Evolutionary conservation across 495 filamentous ascomycete genomes (phyloP).

Genomic region (Usnea hakonensis): DNA sequence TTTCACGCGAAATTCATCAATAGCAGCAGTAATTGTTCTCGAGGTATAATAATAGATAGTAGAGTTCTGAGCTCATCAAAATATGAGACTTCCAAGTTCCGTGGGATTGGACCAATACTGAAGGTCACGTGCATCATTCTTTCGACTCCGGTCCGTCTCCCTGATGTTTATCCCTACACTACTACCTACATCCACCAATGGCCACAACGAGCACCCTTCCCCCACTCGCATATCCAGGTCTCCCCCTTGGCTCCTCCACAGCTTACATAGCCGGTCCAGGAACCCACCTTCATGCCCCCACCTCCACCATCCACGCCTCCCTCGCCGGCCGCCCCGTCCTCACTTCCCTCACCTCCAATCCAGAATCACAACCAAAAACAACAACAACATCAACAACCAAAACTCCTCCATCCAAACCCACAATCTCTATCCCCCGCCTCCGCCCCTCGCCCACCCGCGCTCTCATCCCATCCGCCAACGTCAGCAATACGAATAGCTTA

Average conservation of each 20-base stretch:
- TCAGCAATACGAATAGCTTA: conserved; percentile 57
- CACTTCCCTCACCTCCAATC: conserved; percentile 28
- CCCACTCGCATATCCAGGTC: conserved; percentile 51
- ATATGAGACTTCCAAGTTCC: too few relatives aligned
- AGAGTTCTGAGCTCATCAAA: too few relatives aligned
- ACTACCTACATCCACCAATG: neutral
- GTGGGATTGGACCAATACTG: neutral
- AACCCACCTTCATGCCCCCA: conserved; percentile 60
- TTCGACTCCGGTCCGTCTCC: neutral
- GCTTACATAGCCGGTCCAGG: conserved; percentile 66
- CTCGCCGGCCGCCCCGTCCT: conserved; percentile 48
- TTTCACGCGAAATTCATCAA: neutral
- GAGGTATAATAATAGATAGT: too few relatives aligned
- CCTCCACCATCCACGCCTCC: conserved; percentile 57
- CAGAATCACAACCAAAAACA: conserved; percentile 36
- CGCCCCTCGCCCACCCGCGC: conserved; percentile 34
- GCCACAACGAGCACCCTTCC: conserved; percentile 11
- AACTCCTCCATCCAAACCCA: conserved; percentile 25
- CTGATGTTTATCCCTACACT: neutral
- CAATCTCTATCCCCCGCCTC: conserved; percentile 29
- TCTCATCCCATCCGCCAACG: conserved; percentile 19
- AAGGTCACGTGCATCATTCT: neutral
- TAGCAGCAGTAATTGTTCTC: neutral
- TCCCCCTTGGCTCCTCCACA: conserved; percentile 60
- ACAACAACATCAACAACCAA: too few relatives aligned